Base-by-base conservation (phyloP, 169 alveolate species). In the Babesia gibsoni region DNA sequence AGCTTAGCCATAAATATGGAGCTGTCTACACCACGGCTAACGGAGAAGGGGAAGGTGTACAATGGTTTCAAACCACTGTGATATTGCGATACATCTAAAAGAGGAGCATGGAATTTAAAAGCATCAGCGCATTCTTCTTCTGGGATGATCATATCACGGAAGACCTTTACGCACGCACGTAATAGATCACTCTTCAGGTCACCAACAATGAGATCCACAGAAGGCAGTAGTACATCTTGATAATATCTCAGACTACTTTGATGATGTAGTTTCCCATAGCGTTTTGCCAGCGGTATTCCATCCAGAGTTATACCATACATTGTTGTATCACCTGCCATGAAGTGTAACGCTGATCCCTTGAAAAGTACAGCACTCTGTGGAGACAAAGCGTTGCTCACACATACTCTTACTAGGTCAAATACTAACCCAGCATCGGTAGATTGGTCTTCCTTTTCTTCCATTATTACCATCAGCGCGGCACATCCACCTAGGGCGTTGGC, bases 391-490 rank as follows among this genome's bases (percentile, higher is more conserved):
- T 69, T 69, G 25, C 16, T 46, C 42, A 69, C 72, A 36, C 70
- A 56, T 14, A 58, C 20, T 3, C 73, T 33, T 10, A 69, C 37
- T 20, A 36, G 10, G 41, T 69, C 81, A 16, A 46, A 25, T 18
- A 58, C 72, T 14, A 56, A 6, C 30, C 37, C 48, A 30, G 39
- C 41, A 16, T 54, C 65, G 49, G 48, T 30, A 36, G 27, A 69
- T 42, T 66, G 67, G 22, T 66, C 59, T n/a, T 61, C 72, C 35
- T 61, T 41, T 14, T 42, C 77, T 33, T 66, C 77, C 8, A 69
- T 25, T 18, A 49, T 29, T 4, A 69, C 49, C 36, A 37, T 42
- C 10, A 69, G 41, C 25, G 48, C n/a, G 3, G 69, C 33, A 25
- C 70, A 58, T 2, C 81, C 81, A n/a, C 57, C 81, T 3, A 18